These are phyloP conservation scores for Sporothrix phasma DNA, from an alignment of 2,329 filamentous ascomycete species.

Conservation along the genomic window DNA sequence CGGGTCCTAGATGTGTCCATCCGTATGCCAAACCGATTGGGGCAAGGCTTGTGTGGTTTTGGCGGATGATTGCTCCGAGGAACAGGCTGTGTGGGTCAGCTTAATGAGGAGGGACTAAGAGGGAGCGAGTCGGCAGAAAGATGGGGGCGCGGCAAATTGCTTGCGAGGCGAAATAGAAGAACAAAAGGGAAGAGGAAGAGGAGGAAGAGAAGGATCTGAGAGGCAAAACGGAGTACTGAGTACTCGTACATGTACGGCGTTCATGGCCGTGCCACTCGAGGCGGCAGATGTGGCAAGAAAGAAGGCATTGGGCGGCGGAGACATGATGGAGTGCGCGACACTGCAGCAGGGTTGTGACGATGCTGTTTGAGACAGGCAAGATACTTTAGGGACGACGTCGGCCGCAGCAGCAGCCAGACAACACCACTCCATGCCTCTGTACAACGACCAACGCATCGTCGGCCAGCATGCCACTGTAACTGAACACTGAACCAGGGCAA, in stretches of 20 bases:
- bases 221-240: no score
- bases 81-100: not conserved
- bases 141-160: slow-evolving; percentile 7
- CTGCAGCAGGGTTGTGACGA: not conserved
- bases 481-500: not conserved
- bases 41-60: not conserved
- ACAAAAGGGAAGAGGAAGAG: not conserved
- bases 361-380: not conserved
- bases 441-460: no score
- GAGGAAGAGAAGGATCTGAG: no score
- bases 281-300: no score
- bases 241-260: no score
- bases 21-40: not conserved
- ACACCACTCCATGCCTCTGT: no score
- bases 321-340: not conserved
- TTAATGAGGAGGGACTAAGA: not conserved
- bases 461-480: no score
- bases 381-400: not conserved
- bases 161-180: not conserved
- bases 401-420: no score
- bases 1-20: not conserved
- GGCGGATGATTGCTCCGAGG: not conserved
- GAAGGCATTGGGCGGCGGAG: not conserved
- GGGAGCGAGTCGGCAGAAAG: not conserved
- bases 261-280: no score